phyloP scores from a whole-genome alignment of 2,329 filamentous ascomycete species.

The Clarireedia homoeocarpa region DNA sequence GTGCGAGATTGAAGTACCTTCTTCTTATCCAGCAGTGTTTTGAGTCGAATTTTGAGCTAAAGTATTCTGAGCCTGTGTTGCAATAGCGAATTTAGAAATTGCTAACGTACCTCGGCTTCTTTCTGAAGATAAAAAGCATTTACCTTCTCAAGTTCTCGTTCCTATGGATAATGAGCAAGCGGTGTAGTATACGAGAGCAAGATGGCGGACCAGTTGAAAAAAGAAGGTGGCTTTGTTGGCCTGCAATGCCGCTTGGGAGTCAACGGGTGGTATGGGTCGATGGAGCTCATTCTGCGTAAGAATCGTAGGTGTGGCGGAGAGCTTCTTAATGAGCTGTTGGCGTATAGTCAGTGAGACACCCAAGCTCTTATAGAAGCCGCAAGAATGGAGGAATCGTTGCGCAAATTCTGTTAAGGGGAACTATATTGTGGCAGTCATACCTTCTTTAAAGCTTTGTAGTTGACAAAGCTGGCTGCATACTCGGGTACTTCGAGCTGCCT shows the following conservation, averaged over 20 bases:
- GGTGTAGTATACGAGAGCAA: constrained; percentile 13
- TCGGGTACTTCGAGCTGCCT: constrained; percentile 97
- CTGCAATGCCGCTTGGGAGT: constrained; percentile 84
- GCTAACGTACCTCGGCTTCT: constrained; percentile 74
- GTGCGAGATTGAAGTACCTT: constrained; percentile 75
- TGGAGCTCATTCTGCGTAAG: constrained; percentile 62
- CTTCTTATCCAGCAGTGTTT: constrained; percentile 92
- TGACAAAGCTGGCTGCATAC: constrained; percentile 98
- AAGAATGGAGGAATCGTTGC: not conserved
- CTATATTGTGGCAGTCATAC: constrained; percentile 38
- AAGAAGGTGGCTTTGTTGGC: constrained; percentile 99
- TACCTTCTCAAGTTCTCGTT: constrained; percentile 96
- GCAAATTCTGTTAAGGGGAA: no score
- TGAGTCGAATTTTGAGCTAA: constrained; percentile 86
- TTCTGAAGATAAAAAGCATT: constrained; percentile 98
- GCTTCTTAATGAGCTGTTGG: constrained; percentile 88
- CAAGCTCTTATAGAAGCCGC: constrained; percentile 9
- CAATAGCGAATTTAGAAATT: not conserved
- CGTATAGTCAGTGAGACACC: constrained; percentile 20
- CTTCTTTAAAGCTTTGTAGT: constrained; percentile 99
- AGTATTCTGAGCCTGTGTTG: constrained; percentile 9
- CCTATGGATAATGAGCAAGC: constrained; percentile 50
- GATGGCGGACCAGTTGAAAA: constrained; percentile 73
- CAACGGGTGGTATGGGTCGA: constrained; percentile 42
- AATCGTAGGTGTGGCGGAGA: constrained; percentile 84